Base-by-base conservation (phyloP, 163 green algal species). In the Smithsoniella earleae region DNA sequence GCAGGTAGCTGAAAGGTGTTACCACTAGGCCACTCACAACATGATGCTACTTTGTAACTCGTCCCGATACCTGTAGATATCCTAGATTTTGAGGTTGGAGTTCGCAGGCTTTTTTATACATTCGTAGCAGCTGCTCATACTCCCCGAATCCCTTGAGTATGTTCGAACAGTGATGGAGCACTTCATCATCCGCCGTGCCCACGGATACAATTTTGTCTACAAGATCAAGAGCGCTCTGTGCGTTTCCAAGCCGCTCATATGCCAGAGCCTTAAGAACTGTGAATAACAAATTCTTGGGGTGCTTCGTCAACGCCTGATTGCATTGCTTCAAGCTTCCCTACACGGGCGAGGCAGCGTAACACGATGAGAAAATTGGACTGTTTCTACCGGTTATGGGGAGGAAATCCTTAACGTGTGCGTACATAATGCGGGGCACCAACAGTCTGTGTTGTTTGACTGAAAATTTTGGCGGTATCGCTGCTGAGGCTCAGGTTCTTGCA, bases 221-320 rank as follows among this genome's bases (percentile, higher is more conserved):
- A 20, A 65, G 52, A 13, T 10, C 52, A 27, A 65, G 52, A 36
- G 52, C 52, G 20, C 31, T 22, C 8, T 27, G 52, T 18, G 16
- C 52, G 31, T 65, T 65, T n/a, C 52, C 52, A n/a, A 65, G 22
- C 8, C 52, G 52, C 8, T 65, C 52, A 30, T 36, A 30, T n/a
- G 52, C 52, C 20, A 65, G 22, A 18, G 52, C 52, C 16, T 65
- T 65, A 16, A 65, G 52, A 13, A 65, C 22, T 36, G 8, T 36
- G 52, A 65, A 65, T 22, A 65, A 22, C 8, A 18, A 18, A 20
- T 65, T n/a, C 8, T 30, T 30, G 52, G 1, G 52, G 16, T 65
- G 22, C 52, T 65, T 65, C n/a, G n/a, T 65, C 52, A 65, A 22
- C 20, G 52, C 52, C 16, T 65, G 52, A 1, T 65, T 65, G 52